Evolutionary conservation across 768 basidiomycete genomes (phyloP), one percentile per base, ranked within the genome.

Genomic region (Boletales sp.): DNA sequence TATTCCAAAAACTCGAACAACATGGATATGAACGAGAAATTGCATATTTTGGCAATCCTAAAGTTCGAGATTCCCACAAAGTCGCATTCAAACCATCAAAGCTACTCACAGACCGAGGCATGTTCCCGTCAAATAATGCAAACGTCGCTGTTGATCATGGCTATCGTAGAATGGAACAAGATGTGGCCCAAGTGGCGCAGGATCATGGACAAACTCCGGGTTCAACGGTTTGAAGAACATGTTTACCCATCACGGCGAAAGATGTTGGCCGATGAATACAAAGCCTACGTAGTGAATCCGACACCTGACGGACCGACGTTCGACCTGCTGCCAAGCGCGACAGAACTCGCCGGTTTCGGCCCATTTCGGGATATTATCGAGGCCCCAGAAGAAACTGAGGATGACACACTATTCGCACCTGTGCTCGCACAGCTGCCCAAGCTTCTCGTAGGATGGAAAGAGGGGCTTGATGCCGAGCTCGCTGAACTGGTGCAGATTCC

Each of bases 41-140:
- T 5, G 2, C 3, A 3, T 31, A 43, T 17, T 44, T 47, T 17
- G 45, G 18, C 11, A 1, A n/a, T 7, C 2, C 0, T 18, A 0
- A 0, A 12, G 40, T 56, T 5, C 45, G 29, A 30, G 0, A 1
- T 9, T 36, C 18, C 8, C 21, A 35, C 12, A 11, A 13, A 2
- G 35, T 40, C 19, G 19, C 10, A 10, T 40, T 35, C 27, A 44
- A n/a, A 34, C 37, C 27, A 2, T 39, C 37, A 27, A 52, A 42
- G 10, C 21, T 39, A 3, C 58, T 59, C 31, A 58, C 48, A 0
- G 47, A 52, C 24, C 41, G 39, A 50, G 56, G 56, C 50, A 1
- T 12, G 17, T 11, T 34, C 31, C 29, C 12, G 10, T 12, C 13
- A 7, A 18, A 9, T 10, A 14, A n/a, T 27, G 5, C 1, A 14